Evolutionary conservation across 345 rosid species (phyloP), one percentile per base, ranked within the genome.

Genomic region (Eucalyptus paniculata): DNA sequence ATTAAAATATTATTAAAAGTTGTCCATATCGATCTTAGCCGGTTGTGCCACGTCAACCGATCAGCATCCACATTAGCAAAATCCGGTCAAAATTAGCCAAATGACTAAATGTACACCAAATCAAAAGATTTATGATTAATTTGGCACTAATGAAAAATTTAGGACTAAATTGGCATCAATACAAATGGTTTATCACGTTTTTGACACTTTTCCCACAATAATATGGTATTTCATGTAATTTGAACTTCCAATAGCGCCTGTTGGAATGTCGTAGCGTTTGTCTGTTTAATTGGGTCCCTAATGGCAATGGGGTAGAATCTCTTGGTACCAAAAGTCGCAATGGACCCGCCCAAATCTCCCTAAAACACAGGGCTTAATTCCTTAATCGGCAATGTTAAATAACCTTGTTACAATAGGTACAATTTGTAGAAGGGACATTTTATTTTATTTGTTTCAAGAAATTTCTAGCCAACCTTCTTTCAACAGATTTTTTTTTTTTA

Each of bases 11-110:
- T 51, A 51, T 51, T 51, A 51, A 51, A 51, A 51, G 2, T 51
- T 51, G 9, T 51, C 21, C 2, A 50, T 50, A 3, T 50, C 21
- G 0, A 0, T 17, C 6, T 4, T 51, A 1, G 9, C 0, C 0
- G n/a, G n/a, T n/a, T n/a, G 4, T 7, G 54, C 19, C 54, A 51
- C 0, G 8, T 51, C 54, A 17, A 51, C 8, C 4, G 3, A 51
- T 18, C 2, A 7, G 1, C 54, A 18, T 51, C 9, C 9, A 51
- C 23, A 50, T 51, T 7, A 51, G 54, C 1, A 51, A 51, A 51
- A 51, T 51, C 23, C 0, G 1, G 0, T 3, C 54, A 51, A 51
- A 51, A 18, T 51, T 51, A 18, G 23, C 4, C 2, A 51, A 51
- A 7, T 51, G 0, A 51, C 54, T 51, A 18, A 51, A 18, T 51